Evolutionary conservation across 768 basidiomycete species (phyloP).

Genomic region (Gloeostereum incarnatum): DNA sequence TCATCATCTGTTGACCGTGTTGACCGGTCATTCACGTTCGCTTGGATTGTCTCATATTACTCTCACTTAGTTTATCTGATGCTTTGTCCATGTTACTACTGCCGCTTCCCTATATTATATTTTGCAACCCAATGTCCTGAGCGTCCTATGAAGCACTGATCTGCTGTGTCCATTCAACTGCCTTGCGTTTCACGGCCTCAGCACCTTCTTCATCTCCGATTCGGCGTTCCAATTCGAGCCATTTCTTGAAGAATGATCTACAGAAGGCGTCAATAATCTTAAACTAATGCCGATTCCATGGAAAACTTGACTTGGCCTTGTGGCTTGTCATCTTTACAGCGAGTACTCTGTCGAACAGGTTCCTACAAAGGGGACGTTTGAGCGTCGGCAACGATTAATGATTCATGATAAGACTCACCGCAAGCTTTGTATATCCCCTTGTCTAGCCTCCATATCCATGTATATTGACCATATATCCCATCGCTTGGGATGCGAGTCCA

Average conservation of each 20-base stretch:
- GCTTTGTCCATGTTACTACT: constrained; percentile 14
- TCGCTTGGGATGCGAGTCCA: constrained; percentile 92
- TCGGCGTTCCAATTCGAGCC: constrained; percentile 80
- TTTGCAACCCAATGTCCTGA: too few species aligned
- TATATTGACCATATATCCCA: constrained; percentile 96
- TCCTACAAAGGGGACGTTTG: constrained; percentile 33
- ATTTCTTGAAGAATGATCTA: constrained; percentile 96
- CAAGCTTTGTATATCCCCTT: constrained; percentile 69
- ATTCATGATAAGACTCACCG: constrained; percentile 38
- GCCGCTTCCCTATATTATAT: constrained; percentile 23
- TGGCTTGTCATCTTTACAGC: constrained; percentile 84
- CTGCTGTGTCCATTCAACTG: constrained; percentile 83
- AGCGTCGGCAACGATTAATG: constrained; percentile 1
- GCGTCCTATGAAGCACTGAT: constrained; percentile 39
- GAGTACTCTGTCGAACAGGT: constrained; percentile 80
- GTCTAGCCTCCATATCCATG: constrained; percentile 89
- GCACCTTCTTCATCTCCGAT: constrained; percentile 85
- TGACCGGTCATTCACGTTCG: constrained; percentile 40
- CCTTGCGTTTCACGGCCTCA: constrained; percentile 74
- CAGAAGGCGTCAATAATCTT: constrained; percentile 6
- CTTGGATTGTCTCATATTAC: constrained; percentile 45
- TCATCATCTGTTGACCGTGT: constrained; percentile 20
- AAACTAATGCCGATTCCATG: neutral
- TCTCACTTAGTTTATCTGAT: constrained; percentile 19
- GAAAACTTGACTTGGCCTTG: constrained; percentile 80